Evolutionary conservation across 352 stramenopile genomes (phyloP), one percentile per base, ranked within the genome.

Genomic region (Phytophthora ohioensis): DNA sequence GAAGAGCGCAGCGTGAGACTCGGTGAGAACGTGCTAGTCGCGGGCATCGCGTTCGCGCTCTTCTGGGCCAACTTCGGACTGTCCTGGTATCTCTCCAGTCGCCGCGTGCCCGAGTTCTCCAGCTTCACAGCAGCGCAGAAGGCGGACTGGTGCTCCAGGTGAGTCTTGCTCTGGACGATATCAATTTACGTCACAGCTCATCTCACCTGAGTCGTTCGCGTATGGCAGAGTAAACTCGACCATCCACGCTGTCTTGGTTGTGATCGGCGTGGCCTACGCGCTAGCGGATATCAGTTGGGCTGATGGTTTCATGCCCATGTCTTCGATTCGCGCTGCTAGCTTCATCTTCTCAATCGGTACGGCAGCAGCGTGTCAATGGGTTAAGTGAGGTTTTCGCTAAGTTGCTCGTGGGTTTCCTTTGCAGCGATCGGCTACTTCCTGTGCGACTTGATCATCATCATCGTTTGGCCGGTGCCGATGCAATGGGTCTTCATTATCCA

Each of bases 341-440:
- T 89, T 92, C 69, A 88, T 91, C 62, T 93, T 94, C 64, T 94
- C 87, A n/a, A 84, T 94, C 42, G 85, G 87, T 94, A 68, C 56
- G 34, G 49, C 3, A 0, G 3, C 46, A 39, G 9, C 13, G 15
- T 54, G n/a, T 74, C 17, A 49, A 51, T 45, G 17, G 35, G 38
- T 49, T 64, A 13, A 3, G 35, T 7, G 30, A 45, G 31, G 21
- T 27, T 53, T 57, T 32, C 41, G 27, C 47, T 65, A 31, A 57
- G 11, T 55, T 57, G 64, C n/a, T 9, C 27, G 21, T 56, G 12
- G 13, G 47, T 59, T 3, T 73, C 36, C 31, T 66, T 43, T 67
- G 17, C 67, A 93, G 87, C 87, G 5, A 92, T 93, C 64, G 87
- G 85, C 27, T 94, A 93, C 57, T 94, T 94, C 66, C 45, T 88